phyloP scores from a whole-genome alignment of 352 stramenopile species.

The Globisporangium parvum region DNA sequence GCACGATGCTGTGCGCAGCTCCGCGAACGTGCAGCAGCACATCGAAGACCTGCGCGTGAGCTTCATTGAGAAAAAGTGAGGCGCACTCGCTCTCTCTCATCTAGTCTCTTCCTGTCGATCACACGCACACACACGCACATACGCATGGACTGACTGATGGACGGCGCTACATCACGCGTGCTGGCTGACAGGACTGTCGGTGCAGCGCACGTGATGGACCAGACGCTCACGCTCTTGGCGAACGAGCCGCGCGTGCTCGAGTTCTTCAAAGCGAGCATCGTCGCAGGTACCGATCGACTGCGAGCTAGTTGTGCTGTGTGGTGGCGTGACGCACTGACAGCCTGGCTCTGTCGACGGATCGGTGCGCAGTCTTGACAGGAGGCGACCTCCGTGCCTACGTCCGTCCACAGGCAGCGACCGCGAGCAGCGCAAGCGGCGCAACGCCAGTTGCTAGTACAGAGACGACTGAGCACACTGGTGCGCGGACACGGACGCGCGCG shows the following conservation, averaged over 20 bases:
- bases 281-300: slow-evolving; percentile 25
- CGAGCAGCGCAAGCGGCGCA: no score
- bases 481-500: slow-evolving; percentile 2
- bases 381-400: slow-evolving; percentile 3
- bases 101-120: background rate
- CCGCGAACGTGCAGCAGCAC: slow-evolving; percentile 33
- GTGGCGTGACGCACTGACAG: background rate
- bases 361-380: slow-evolving; percentile 7
- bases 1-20: slow-evolving; percentile 31
- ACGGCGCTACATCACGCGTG: background rate
- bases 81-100: background rate
- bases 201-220: slow-evolving; percentile 34
- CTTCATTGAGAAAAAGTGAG: slow-evolving; percentile 51
- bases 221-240: slow-evolving; percentile 39
- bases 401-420: no score
- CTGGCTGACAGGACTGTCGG: slow-evolving; percentile 40
- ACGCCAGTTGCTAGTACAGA: no score
- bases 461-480: background rate
- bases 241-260: slow-evolving; percentile 31
- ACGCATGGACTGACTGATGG: background rate
- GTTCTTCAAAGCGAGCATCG: slow-evolving; percentile 64
- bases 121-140: background rate
- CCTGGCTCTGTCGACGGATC: background rate
- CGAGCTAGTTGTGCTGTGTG: slow-evolving; percentile 2
- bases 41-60: slow-evolving; percentile 37